Evolutionary conservation across 73 alveolate genomes (phyloP), one percentile per base, ranked within the genome.

Genomic region (Blepharisma japonicum): DNA sequence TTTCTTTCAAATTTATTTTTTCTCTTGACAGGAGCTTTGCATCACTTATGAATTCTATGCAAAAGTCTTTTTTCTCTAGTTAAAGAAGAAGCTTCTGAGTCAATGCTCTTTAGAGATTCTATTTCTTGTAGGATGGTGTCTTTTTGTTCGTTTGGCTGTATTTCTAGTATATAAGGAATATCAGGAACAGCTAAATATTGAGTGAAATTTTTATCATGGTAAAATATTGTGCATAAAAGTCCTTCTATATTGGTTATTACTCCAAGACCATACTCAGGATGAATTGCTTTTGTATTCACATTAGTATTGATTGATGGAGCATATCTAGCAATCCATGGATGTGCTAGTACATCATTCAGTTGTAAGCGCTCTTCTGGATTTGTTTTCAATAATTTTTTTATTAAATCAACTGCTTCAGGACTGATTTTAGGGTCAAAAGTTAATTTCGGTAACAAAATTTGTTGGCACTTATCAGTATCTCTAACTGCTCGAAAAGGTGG

Each of bases 401-500:
- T 61, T 25, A 61, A 25, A 25, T 18, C 38, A 14, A 2, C 23
- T 9, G 74, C 74, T 61, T 20, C 39, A 61, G 74, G 23, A 61
- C 47, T 14, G 39, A 25, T 18, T 25, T 25, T 25, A 1, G 38
- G 18, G 23, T n/a, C 46, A 25, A 61, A 61, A 25, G 38, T 20
- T 14, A 61, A 9, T 11, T 25, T 25, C 48, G n/a, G 14, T 20
- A 9, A 2, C 11, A 70, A n/a, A n/a, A 70, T 70, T 70, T 70
- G 80, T 7, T 25, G 80, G 25, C 80, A 14, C 27, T 70, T 70
- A 14, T 70, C 80, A n/a, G 77, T n/a, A n/a, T 70, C 56, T 14
- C n/a, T 38, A 7, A 14, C 23, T 9, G 42, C 66, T 45, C 48
- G 67, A 82, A 93, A 95, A 6, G 99, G 99, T 6, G 96, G 91